Percentiles rank a stretch among this genome's conserved stretches.
Conservation (phyloP, 2,329 filamentous ascomycete species). For the Dactylonectria estremocensis region DNA sequence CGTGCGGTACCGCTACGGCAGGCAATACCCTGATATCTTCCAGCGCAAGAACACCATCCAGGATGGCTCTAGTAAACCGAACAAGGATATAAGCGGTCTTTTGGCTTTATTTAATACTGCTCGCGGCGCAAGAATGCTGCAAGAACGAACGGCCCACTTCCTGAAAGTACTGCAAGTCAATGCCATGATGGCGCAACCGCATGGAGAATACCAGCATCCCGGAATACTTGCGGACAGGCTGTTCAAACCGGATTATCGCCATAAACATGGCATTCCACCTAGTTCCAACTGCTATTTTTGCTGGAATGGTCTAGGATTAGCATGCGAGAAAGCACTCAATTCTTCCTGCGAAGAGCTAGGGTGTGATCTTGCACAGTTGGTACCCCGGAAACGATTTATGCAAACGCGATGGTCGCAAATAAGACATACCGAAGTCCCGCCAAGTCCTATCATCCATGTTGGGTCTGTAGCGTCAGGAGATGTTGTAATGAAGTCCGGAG, state of each 20-base stretch:
- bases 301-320: too few relatives aligned
- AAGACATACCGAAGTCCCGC: not conserved
- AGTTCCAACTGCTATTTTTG: too few relatives aligned
- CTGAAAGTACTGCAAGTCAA: too few relatives aligned
- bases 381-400: conserved; percentile 4
- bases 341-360: not conserved
- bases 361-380: conserved; percentile 11
- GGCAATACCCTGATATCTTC: conserved; percentile 40
- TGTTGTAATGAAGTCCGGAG: conserved; percentile 54
- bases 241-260: too few relatives aligned
- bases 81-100: not conserved
- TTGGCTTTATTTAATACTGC: not conserved
- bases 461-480: conserved; percentile 57
- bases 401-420: too few relatives aligned
- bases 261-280: too few relatives aligned
- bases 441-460: conserved; percentile 48
- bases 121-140: not conserved
- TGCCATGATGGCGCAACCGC: too few relatives aligned
- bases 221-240: too few relatives aligned
- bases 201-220: too few relatives aligned
- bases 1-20: conserved; percentile 48
- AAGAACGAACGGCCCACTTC: conserved; percentile 16
- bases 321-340: too few relatives aligned
- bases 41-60: conserved; percentile 40
- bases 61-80: conserved; percentile 41